Evolutionary conservation across 1,284 basidiomycete genomes (phyloP).

Genomic region (Xerocomus amazonicus): DNA sequence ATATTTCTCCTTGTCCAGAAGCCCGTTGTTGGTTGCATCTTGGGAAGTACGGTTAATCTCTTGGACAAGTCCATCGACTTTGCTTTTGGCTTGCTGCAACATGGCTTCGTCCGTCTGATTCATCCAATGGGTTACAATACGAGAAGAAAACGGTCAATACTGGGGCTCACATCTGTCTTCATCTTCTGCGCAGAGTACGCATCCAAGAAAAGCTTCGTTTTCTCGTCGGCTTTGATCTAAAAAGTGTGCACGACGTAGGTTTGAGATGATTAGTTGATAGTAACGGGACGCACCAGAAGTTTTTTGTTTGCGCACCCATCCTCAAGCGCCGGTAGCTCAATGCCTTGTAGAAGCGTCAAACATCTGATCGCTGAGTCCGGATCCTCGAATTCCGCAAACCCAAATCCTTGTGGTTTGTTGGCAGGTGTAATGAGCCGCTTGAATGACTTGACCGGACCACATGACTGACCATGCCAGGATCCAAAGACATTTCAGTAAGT

Average conservation of each 20-base stretch:
- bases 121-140: neutral
- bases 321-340: slow-evolving; percentile 84
- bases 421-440: slow-evolving; percentile 87
- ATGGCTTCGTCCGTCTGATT: slow-evolving; percentile 58
- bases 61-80: slow-evolving; percentile 53
- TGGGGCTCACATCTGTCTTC: slow-evolving; percentile 61
- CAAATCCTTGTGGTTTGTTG: slow-evolving; percentile 92
- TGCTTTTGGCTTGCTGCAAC: slow-evolving; percentile 49
- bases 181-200: slow-evolving; percentile 79
- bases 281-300: slow-evolving; percentile 62
- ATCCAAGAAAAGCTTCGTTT: slow-evolving; percentile 83
- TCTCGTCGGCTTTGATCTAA: slow-evolving; percentile 91
- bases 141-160: neutral
- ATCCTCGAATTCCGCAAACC: slow-evolving; percentile 90
- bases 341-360: slow-evolving; percentile 73
- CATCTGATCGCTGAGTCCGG: slow-evolving; percentile 85
- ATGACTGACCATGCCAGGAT: slow-evolving; percentile 54
- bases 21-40: slow-evolving; percentile 61
- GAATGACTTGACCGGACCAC: slow-evolving; percentile 82
- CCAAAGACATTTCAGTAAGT: neutral
- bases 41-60: slow-evolving; percentile 64
- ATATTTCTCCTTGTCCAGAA: slow-evolving; percentile 74
- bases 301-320: slow-evolving; percentile 84
- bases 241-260: slow-evolving; percentile 34
- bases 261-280: slow-evolving; percentile 27